These are phyloP conservation scores for Lathyrus sativus DNA, from an alignment of 306 rosid species.

Conservation along the genomic window DNA sequence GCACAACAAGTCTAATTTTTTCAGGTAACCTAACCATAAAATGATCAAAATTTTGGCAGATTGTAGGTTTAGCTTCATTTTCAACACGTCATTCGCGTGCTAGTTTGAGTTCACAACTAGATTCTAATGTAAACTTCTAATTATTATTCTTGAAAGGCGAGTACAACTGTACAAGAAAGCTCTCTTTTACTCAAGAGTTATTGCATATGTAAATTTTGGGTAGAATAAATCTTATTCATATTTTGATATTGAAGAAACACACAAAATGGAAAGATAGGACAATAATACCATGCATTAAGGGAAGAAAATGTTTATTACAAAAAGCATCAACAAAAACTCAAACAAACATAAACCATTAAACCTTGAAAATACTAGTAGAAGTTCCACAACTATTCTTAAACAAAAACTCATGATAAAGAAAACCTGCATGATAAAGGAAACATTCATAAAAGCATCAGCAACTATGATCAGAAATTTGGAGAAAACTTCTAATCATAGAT, in stretches of 20 bases:
- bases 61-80: conserved; percentile 1
- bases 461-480: background rate
- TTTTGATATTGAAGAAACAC: background rate
- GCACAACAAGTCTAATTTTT: background rate
- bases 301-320: background rate
- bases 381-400: background rate
- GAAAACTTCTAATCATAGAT: conserved; percentile 3
- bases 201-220: background rate
- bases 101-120: background rate
- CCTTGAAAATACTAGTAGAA: background rate
- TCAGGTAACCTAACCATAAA: background rate
- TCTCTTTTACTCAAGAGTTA: no score
- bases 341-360: background rate
- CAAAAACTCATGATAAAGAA: background rate
- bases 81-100: conserved; percentile 3
- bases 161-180: background rate
- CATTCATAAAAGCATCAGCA: background rate
- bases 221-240: background rate
- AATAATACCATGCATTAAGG: background rate
- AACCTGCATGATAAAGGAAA: background rate
- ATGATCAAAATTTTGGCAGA: background rate
- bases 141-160: background rate
- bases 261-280: background rate
- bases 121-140: background rate
- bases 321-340: background rate